Evolutionary conservation across 129 eudicot species (phyloP).

Genomic region (Flaveria sonorensis): DNA sequence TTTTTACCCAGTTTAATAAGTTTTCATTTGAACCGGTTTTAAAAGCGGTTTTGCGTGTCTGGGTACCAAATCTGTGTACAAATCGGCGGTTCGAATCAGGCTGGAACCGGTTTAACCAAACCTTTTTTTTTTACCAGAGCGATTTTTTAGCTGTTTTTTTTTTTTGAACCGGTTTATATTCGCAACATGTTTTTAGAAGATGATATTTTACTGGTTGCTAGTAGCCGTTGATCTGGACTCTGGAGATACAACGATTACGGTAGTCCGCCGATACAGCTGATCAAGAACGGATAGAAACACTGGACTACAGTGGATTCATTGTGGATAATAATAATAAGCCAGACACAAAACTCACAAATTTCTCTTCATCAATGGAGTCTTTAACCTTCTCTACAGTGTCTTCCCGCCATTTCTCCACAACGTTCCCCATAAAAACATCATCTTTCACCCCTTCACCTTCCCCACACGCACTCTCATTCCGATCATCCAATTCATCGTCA

Average conservation of each 20-base stretch:
- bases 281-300: slow-evolving; percentile 33
- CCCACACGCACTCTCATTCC: slow-evolving; percentile 44
- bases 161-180: too few relatives aligned
- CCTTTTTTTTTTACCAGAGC: too few relatives aligned
- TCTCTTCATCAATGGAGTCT: slow-evolving; percentile 39
- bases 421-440: slow-evolving; percentile 31
- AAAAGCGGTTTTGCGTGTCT: too few relatives aligned
- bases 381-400: slow-evolving; percentile 47
- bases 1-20: too few relatives aligned
- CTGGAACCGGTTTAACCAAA: too few relatives aligned
- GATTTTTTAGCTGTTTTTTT: too few relatives aligned
- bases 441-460: slow-evolving; percentile 44
- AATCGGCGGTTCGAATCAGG: too few relatives aligned
- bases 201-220: too few relatives aligned
- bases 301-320: slow-evolving; percentile 9
- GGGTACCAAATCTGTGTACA: too few relatives aligned
- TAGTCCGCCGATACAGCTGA: slow-evolving; percentile 24
- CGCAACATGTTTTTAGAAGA: too few relatives aligned
- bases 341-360: slow-evolving; percentile 19
- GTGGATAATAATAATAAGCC: slow-evolving; percentile 27
- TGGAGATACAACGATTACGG: not conserved
- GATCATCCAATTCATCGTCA: slow-evolving; percentile 52
- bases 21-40: too few relatives aligned
- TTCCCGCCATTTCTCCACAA: slow-evolving; percentile 67
- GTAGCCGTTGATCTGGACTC: not conserved